Percentiles rank a stretch among this genome's conserved stretches.
Evolutionary conservation across 352 stramenopile genomes (phyloP).

Genomic region (Globisporangium yorkense): DNA sequence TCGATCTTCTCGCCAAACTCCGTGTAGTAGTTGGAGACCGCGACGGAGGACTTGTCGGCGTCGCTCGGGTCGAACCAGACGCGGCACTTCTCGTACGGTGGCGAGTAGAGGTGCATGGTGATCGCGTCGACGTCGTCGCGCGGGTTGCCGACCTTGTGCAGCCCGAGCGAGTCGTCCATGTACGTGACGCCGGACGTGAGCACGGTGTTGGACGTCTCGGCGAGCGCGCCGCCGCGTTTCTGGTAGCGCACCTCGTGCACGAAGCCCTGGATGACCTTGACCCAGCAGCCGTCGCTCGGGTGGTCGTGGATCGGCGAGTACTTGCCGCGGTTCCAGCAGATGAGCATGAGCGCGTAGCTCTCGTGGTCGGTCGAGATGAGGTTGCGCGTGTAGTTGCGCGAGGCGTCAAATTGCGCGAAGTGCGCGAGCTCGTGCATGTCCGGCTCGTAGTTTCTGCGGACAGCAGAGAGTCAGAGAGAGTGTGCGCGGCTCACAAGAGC

Average conservation of each 20-base stretch:
- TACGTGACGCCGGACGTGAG: slow-evolving; percentile 74
- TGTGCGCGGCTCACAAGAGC: background rate
- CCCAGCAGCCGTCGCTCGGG: slow-evolving; percentile 82
- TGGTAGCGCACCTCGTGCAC: slow-evolving; percentile 90
- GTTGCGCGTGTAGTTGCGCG: slow-evolving; percentile 92
- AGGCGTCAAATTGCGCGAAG: slow-evolving; percentile 81
- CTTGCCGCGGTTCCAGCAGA: slow-evolving; percentile 90
- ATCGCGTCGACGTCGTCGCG: slow-evolving; percentile 69
- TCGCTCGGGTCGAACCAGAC: slow-evolving; percentile 77
- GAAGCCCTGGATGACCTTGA: slow-evolving; percentile 71
- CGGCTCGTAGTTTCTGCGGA: slow-evolving; percentile 31
- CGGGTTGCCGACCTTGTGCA: slow-evolving; percentile 90
- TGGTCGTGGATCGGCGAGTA: slow-evolving; percentile 86
- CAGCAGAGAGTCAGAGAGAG: background rate
- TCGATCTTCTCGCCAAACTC: slow-evolving; percentile 63
- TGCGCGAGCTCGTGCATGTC: slow-evolving; percentile 55
- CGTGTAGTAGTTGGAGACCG: slow-evolving; percentile 76
- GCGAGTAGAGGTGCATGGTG: slow-evolving; percentile 91
- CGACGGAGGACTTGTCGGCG: slow-evolving; percentile 54
- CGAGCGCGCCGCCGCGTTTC: slow-evolving; percentile 28
- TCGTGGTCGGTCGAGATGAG: slow-evolving; percentile 90
- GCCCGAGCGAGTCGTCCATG: slow-evolving; percentile 89
- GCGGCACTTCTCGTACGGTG: slow-evolving; percentile 89
- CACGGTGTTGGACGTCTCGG: slow-evolving; percentile 56
- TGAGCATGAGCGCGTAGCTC: slow-evolving; percentile 91